Conservation (phyloP, 768 basidiomycete genomes). For the Rhodotorula sphaerocarpa region DNA sequence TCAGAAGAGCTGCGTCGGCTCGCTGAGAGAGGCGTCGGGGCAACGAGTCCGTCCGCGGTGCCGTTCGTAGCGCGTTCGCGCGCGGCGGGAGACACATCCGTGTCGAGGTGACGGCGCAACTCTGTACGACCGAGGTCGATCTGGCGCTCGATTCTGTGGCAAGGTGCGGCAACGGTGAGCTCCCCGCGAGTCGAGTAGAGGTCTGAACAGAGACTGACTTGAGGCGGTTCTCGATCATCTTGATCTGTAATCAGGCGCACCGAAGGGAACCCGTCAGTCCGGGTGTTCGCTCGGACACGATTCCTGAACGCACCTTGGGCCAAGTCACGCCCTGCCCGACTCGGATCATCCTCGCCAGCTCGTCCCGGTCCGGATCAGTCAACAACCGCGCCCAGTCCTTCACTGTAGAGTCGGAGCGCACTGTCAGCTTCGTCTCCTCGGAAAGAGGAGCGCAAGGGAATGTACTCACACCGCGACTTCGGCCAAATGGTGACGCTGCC, state of each 20-base stretch:
- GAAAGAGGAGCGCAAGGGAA: not conserved
- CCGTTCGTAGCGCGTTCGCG: not conserved
- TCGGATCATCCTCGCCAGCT: constrained; percentile 75
- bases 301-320: constrained; percentile 62
- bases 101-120: constrained; percentile 3
- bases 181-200: not conserved
- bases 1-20: not conserved
- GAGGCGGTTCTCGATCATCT: constrained; percentile 88
- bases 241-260: constrained; percentile 51
- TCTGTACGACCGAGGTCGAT: constrained; percentile 35
- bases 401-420: constrained; percentile 46
- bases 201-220: constrained; percentile 38
- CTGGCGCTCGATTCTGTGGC: constrained; percentile 33
- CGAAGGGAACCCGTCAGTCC: not conserved
- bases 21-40: not conserved
- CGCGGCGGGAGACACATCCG: not conserved
- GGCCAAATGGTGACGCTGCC: constrained; percentile 45
- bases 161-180: too few relatives aligned
- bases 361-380: constrained; percentile 43
- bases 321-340: constrained; percentile 89
- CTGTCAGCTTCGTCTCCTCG: not conserved
- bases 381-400: constrained; percentile 73
- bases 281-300: not conserved
- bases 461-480: constrained; percentile 28
- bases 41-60: not conserved